These are phyloP conservation scores for Penicillium concentricum DNA, from an alignment of 2,329 filamentous ascomycete genomes.

Conservation along the genomic window DNA sequence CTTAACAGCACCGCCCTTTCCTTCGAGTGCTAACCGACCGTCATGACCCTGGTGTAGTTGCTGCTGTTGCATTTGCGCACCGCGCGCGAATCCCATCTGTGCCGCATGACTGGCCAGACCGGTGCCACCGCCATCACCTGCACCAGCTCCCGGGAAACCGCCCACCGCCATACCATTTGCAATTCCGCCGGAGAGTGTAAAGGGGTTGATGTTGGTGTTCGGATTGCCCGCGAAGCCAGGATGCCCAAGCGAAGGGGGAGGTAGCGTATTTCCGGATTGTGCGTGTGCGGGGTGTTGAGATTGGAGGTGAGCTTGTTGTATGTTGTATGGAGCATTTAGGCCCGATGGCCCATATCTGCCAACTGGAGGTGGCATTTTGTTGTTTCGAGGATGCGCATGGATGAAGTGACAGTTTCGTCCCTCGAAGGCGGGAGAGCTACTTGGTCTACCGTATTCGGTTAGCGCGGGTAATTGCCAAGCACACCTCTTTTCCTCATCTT, in stretches of 20 bases:
- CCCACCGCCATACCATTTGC: constrained; percentile 59
- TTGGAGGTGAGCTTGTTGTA: constrained; percentile 48
- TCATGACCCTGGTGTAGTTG: constrained; percentile 51
- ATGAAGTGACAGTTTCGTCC: constrained; percentile 25
- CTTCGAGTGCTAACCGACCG: constrained; percentile 53
- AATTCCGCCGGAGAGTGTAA: constrained; percentile 53
- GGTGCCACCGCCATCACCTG: constrained; percentile 59
- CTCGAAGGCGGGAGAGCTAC: constrained; percentile 30
- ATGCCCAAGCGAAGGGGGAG: constrained; percentile 62
- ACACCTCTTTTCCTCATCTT: constrained; percentile 16
- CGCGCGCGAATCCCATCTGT: constrained; percentile 81
- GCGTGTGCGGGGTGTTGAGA: constrained; percentile 38
- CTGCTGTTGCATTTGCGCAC: constrained; percentile 63
- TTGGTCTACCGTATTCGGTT: constrained; percentile 29
- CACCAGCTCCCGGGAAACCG: constrained; percentile 54
- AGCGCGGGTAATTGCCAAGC: constrained; percentile 33
- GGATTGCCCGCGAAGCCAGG: constrained; percentile 66
- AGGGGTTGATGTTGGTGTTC: constrained; percentile 67
- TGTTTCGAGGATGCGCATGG: constrained; percentile 17
- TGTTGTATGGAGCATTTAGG: constrained; percentile 59
- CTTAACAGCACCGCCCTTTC: constrained; percentile 61
- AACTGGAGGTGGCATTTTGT: constrained; percentile 58
- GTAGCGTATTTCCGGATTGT: constrained; percentile 50
- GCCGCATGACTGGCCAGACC: constrained; percentile 84
- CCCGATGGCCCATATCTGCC: constrained; percentile 59